Base-by-base conservation (phyloP, 2,329 filamentous ascomycete species). In the Alternaria gansuensis region DNA sequence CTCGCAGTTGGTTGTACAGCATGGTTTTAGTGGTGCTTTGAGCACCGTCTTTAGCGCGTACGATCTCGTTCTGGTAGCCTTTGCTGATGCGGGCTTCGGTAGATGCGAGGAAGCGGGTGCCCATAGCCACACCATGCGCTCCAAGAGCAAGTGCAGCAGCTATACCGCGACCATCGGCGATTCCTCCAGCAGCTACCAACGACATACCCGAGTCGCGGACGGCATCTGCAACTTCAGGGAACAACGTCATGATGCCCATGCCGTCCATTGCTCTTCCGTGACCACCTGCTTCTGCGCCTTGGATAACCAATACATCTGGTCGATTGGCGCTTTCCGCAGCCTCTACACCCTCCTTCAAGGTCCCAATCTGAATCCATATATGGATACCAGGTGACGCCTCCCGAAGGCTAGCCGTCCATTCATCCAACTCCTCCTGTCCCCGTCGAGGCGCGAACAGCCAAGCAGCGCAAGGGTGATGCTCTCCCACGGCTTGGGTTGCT, bases 391-490 rank as follows among this genome's bases (percentile, higher is more conserved):
- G 21, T 69, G 75, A 75, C 14, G 60, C 72, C 5, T 64, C 57
- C 28, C 76, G 71, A 13, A 71, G 66, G 14, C 67, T 72, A 31
- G 46, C 64, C 45, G 70, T 70, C 74, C 67, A 78, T 46, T 33
- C 71, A 46, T 62, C 65, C 55, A 74, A 63, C 26, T 79, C 75
- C 31, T 78, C 65, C 29, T 73, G 56, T 23, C 58, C 62, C 5
- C 80, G 7, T 14, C 59, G 74, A 5, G 87, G 87, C 4, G 87
- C 88, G 68, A 89, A 90, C 21, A 90, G 79, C 88, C 88, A 90
- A 2, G 88, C 79, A 0, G 85, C 87, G 3, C 81, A 83, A 3
- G 87, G 86, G 0, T 76, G 75, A 69, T 87, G 81, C 59, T 79
- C 75, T 33, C 71, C 71, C 13, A 90, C 75, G n/a, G 88, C 65